Evolutionary conservation across 1,139 yeast genomes (phyloP).

Genomic region (Scheffersomyces parashehatae): DNA sequence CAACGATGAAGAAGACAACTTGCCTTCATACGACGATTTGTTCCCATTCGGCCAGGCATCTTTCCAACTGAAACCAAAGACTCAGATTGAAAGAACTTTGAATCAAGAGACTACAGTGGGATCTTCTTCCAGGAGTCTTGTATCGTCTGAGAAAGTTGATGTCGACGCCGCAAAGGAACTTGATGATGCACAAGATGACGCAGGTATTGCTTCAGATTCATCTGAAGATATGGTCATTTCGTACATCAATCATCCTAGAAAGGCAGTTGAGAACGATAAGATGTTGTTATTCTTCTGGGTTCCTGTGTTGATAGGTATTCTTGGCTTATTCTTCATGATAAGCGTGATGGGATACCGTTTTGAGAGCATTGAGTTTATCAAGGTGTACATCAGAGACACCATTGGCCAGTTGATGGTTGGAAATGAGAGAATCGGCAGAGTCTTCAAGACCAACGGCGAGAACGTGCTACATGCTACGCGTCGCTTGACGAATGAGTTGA

Average conservation of each 20-base stretch:
- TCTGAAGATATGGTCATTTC: conserved; percentile 54
- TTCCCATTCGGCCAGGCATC: conserved; percentile 62
- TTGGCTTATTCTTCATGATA: conserved; percentile 52
- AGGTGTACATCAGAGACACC: conserved; percentile 51
- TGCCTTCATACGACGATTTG: conserved; percentile 81
- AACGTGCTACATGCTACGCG: conserved; percentile 8
- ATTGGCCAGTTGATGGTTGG: conserved; percentile 68
- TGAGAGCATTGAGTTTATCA: conserved; percentile 40
- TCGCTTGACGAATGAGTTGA: neutral
- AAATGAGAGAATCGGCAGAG: conserved; percentile 63
- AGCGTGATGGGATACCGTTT: conserved; percentile 53
- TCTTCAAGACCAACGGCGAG: conserved; percentile 33
- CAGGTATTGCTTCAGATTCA: conserved; percentile 46
- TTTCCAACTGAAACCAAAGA: conserved; percentile 33
- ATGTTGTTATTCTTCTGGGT: conserved; percentile 90
- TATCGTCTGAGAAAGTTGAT: conserved; percentile 3
- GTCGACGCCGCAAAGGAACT: conserved; percentile 3
- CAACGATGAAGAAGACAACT: conserved; percentile 42
- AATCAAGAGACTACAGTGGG: conserved; percentile 13
- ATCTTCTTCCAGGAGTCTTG: neutral
- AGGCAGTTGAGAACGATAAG: conserved; percentile 75
- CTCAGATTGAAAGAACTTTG: conserved; percentile 36
- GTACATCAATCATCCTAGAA: conserved; percentile 58
- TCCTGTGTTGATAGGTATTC: conserved; percentile 58
- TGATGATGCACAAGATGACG: conserved; percentile 23